Evolutionary conservation across 192 early-diverging fungal genomes (phyloP).

Genomic region (Coemansia brasiliensis): DNA sequence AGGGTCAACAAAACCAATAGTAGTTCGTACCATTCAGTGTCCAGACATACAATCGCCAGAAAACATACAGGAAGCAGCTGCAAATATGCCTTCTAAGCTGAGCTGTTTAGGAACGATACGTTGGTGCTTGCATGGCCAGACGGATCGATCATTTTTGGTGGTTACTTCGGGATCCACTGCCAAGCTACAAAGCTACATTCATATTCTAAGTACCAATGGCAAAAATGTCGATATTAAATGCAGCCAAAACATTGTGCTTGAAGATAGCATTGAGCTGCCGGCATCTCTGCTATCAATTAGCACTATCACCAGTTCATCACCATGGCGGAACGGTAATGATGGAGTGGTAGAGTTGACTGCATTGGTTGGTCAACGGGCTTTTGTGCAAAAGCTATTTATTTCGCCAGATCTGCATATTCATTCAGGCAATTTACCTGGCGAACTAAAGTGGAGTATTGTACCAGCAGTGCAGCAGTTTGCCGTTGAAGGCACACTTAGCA

Average conservation of each 20-base stretch:
- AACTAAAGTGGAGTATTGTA: conserved; percentile 27
- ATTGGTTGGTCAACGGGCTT: conserved; percentile 8
- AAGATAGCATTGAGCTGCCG: conserved; percentile 6
- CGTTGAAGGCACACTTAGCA: conserved; percentile 8
- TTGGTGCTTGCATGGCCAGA: conserved; percentile 37
- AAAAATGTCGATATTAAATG: conserved; percentile 7
- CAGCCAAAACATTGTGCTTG: conserved; percentile 11
- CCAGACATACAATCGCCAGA: conserved; percentile 4
- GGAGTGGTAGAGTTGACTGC: conserved; percentile 14
- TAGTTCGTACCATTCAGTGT: conserved; percentile 17
- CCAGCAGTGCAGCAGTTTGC: not conserved
- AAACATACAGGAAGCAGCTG: not conserved
- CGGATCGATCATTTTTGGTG: conserved; percentile 31
- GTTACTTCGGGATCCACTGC: conserved; percentile 25
- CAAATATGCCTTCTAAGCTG: conserved; percentile 16
- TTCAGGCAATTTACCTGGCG: conserved; percentile 15
- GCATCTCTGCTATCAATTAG: conserved; percentile 12
- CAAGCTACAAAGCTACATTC: conserved; percentile 17
- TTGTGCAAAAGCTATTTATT: conserved; percentile 14
- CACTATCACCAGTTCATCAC: conserved; percentile 18
- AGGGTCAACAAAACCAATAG: conserved; percentile 9
- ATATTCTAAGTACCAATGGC: conserved; percentile 15
- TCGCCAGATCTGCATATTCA: conserved; percentile 13
- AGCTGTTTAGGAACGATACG: conserved; percentile 13
- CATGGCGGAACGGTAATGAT: conserved; percentile 36